Percentiles rank a stretch among this genome's conserved stretches.
phyloP scores from a whole-genome alignment of 2,329 filamentous ascomycete species.

The Aschersonia sp. region DNA sequence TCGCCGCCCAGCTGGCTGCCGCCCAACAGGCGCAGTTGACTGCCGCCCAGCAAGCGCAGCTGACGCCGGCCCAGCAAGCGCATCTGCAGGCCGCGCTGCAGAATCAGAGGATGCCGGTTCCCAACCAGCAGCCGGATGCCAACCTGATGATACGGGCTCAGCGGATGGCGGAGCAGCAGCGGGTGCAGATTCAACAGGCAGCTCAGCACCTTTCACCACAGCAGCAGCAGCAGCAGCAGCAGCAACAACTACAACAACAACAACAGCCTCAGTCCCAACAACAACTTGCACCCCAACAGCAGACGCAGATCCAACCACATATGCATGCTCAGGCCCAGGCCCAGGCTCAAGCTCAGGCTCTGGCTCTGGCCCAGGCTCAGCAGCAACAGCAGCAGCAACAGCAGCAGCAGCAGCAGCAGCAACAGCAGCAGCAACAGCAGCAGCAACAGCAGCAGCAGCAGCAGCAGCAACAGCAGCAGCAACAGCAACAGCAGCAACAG shows the following conservation, averaged over 20 bases:
- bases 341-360: too few species aligned
- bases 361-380: slow-evolving; percentile 1
- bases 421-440: slow-evolving; percentile 10
- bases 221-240: slow-evolving; percentile 21
- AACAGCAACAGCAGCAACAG: slow-evolving; percentile 12
- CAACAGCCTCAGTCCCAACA: slow-evolving; percentile 17
- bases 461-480: slow-evolving; percentile 15
- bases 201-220: slow-evolving; percentile 11
- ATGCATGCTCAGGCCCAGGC: too few species aligned
- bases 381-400: slow-evolving; percentile 21
- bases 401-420: slow-evolving; percentile 33
- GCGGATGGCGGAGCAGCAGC: slow-evolving; percentile 51
- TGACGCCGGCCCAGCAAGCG: slow-evolving; percentile 53
- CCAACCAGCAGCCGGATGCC: slow-evolving; percentile 29
- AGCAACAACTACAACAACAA: slow-evolving; percentile 12
- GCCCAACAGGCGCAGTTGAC: slow-evolving; percentile 32
- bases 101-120: slow-evolving; percentile 44
- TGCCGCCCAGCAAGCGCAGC: slow-evolving; percentile 31
- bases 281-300: slow-evolving; percentile 3
- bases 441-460: slow-evolving; percentile 20
- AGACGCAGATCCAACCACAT: too few species aligned
- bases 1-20: slow-evolving; percentile 10
- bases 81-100: slow-evolving; percentile 45
- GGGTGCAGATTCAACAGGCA: slow-evolving; percentile 32
- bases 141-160: slow-evolving; percentile 48